Conservation (phyloP, 2,329 filamentous ascomycete genomes). For the Ilyonectria mors-panacis region DNA sequence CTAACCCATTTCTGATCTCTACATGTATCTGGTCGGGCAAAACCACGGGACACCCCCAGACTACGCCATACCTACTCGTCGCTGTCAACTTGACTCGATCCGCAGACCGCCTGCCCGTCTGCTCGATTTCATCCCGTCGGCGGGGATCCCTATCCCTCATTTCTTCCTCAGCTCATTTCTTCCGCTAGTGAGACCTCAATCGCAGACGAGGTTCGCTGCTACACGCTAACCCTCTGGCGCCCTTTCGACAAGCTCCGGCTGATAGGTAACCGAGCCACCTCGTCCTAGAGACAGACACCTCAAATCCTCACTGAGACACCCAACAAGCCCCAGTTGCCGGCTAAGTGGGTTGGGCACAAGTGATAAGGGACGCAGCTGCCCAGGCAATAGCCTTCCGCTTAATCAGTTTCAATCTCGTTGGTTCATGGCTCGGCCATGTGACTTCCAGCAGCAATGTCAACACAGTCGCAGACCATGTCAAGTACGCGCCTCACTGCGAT, state of each 20-base stretch:
- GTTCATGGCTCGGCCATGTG: slow-evolving; percentile 40
- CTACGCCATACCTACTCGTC: slow-evolving; percentile 37
- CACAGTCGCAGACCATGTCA: slow-evolving; percentile 42
- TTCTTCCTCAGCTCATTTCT: slow-evolving; percentile 12
- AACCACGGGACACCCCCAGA: slow-evolving; percentile 37
- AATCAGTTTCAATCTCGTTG: slow-evolving; percentile 17
- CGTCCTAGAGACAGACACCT: slow-evolving; percentile 23
- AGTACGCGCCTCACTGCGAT: slow-evolving; percentile 24
- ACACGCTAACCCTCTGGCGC: slow-evolving; percentile 21
- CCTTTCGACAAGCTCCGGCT: slow-evolving; percentile 18
- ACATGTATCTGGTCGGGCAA: slow-evolving; percentile 40
- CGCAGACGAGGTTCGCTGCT: slow-evolving; percentile 20
- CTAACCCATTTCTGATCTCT: slow-evolving; percentile 41
- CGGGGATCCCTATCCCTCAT: slow-evolving; percentile 11
- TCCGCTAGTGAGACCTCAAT: slow-evolving; percentile 23
- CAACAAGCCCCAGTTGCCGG: slow-evolving; percentile 3
- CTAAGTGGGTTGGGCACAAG: slow-evolving; percentile 21
- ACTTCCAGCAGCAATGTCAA: slow-evolving; percentile 33
- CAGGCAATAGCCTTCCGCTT: slow-evolving; percentile 20
- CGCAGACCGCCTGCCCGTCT: slow-evolving; percentile 36
- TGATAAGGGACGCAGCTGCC: slow-evolving; percentile 35
- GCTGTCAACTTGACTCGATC: slow-evolving; percentile 35
- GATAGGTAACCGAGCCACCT: slow-evolving; percentile 18
- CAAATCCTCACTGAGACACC: slow-evolving; percentile 10
- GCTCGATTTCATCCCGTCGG: slow-evolving; percentile 20